phyloP scores from a whole-genome alignment of 371 early-diverging fungal genomes.

The Circinella minor region DNA sequence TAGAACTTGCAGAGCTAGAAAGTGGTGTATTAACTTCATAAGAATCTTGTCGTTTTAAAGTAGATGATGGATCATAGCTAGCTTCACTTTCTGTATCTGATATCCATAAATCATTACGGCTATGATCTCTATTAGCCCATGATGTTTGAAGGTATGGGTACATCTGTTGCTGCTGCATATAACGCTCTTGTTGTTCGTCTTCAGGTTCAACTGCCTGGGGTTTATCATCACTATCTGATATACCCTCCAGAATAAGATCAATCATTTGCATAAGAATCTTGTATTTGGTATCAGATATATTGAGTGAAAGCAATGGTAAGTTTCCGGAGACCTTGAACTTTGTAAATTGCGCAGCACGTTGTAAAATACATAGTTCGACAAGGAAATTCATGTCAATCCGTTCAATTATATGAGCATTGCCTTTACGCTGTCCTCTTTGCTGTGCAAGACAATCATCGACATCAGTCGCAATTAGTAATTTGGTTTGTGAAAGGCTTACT shows the following conservation, averaged over 20 bases:
- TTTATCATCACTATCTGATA: constrained; percentile 28
- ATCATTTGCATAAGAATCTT: constrained; percentile 77
- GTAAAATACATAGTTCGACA: constrained; percentile 77
- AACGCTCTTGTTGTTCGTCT: neutral
- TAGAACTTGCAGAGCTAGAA: constrained; percentile 25
- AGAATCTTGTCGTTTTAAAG: neutral
- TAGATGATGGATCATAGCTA: constrained; percentile 3
- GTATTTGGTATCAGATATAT: constrained; percentile 85
- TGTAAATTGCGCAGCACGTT: constrained; percentile 68
- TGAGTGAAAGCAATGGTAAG: constrained; percentile 76
- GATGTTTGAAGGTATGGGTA: neutral
- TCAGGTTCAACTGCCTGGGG: neutral
- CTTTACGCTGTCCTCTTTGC: constrained; percentile 18
- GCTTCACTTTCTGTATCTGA: constrained; percentile 19
- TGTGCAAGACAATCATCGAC: constrained; percentile 73
- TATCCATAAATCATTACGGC: neutral
- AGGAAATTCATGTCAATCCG: constrained; percentile 73
- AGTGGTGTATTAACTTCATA: neutral
- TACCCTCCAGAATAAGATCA: constrained; percentile 60
- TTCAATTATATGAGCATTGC: constrained; percentile 68
- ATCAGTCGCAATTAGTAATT: constrained; percentile 68
- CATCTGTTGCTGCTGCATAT: neutral
- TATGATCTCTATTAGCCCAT: neutral
- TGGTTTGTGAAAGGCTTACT: constrained; percentile 65
- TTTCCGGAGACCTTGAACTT: constrained; percentile 73